phyloP scores from a whole-genome alignment of 441 rosid species.

The Aquilaria agallochum region DNA sequence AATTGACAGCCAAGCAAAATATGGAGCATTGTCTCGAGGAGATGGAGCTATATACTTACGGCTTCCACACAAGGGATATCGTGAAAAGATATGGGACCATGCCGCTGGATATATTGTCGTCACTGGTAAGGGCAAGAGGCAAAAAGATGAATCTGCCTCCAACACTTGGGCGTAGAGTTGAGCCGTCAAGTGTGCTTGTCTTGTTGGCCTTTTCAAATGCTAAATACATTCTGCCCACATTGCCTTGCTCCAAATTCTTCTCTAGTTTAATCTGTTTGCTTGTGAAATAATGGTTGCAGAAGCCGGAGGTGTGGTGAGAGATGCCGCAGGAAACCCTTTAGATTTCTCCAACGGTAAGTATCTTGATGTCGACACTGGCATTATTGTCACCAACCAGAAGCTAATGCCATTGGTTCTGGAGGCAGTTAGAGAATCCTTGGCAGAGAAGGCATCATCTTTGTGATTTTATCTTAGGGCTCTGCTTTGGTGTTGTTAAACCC shows the following conservation, averaged over 20 bases:
- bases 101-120: slow-evolving; percentile 90
- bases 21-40: slow-evolving; percentile 85
- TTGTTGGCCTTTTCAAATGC: not conserved
- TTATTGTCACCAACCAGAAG: slow-evolving; percentile 77
- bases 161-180: not conserved
- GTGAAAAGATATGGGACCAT: slow-evolving; percentile 95
- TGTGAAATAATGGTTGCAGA: slow-evolving; percentile 46
- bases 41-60: slow-evolving; percentile 94
- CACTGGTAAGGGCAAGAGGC: slow-evolving; percentile 42
- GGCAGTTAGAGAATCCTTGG: slow-evolving; percentile 77
- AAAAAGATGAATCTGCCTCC: not conserved
- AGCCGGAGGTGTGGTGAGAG: slow-evolving; percentile 82
- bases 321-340: slow-evolving; percentile 71
- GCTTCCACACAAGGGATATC: slow-evolving; percentile 74
- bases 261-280: not conserved
- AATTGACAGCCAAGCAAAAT: slow-evolving; percentile 95
- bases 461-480: slow-evolving; percentile 19
- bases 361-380: slow-evolving; percentile 70
- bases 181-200: not conserved
- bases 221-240: not conserved
- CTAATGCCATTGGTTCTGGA: slow-evolving; percentile 70
- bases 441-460: slow-evolving; percentile 52
- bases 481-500: too few species aligned
- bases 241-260: not conserved
- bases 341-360: slow-evolving; percentile 83